Base-by-base conservation (phyloP, 805 yeast genomes). In the Lipomyces yamanashiensis region DNA sequence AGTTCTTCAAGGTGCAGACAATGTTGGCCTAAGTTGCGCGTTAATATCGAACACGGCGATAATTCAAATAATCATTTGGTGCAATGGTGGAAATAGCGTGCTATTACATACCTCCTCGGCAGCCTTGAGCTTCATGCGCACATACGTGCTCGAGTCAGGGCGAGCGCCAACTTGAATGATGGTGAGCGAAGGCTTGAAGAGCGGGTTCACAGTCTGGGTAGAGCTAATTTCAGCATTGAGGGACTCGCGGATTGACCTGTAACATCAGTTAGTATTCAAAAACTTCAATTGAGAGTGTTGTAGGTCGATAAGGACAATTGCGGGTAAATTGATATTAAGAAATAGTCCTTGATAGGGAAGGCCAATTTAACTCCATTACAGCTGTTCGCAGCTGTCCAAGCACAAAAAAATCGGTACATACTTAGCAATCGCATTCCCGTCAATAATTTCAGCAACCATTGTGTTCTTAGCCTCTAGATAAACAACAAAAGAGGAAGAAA, bases 121-220 rank as follows among this genome's bases (percentile, higher is more conserved):
- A 13, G 97, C 96, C 79, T 89, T 92, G 69, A 90, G 81, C 78
- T 93, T 93, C 87, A 92, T 90, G 67, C 87, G 85, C 59, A 93
- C 98, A 77, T 93, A 93, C 10, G 97, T 90, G 13, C 90, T 84
- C 1, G 97, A 90, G 74, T 93, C 99, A 37, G 93, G 93, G 67
- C 98, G 83, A 57, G 80, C 82, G 49, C 98, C 98, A 40, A 93
- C 96, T 78, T 93, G 98, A 64, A 93, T 81, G 70, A 93, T 92
- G 45, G 90, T 87, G 71, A 93, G 80, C 59, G 83, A 82, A 8
- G 98, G 98, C 65, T 81, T 79, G 78, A 90, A 90, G n/a, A 74
- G 70, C 7, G 84, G 78, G 67, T 79, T 75, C 56, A 71, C 62
- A 1, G 74, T 59, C 71, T 85, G 83, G 59, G 83, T 72, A 12